Base-by-base conservation (phyloP, 2,329 filamentous ascomycete genomes). In the Paramyrothecium roridum region DNA sequence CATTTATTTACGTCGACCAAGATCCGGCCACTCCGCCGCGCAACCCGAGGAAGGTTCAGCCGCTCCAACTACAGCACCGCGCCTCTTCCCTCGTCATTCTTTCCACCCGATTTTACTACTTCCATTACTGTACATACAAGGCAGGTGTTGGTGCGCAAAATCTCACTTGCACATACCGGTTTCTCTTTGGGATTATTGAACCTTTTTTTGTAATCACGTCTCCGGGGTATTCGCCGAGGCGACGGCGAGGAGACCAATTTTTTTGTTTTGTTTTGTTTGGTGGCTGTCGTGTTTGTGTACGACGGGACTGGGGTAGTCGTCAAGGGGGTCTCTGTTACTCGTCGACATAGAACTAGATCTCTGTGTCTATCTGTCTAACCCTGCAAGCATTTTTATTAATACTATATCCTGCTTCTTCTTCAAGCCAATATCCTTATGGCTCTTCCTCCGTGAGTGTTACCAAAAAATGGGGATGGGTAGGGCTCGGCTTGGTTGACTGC, bases 41-140 rank as follows among this genome's bases (percentile, higher is more conserved):
- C 43, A 61, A 33, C 52, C 13, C 16, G 8, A 45, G 54, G 50
- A 50, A 33, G 50, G 26, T 55, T 53, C 50, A 45, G 54, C 48
- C 52, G 52, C n/a, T 47, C n/a, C 45, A 20, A 43, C n/a, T 43
- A 13, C 37, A 43, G 37, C 37, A 17, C 37, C 37, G 7, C 26
- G 26, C 16, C n/a, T 43, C 13, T 19, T 13, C 37, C 37, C 37
- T 43, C 16, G 12, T 43, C 37, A 19, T 19, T 43, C 37, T 7
- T 19, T 43, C 12, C 13, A 6, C n/a, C 12, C 26, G 4, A 6
- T 30, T 30, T 10, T 10, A 30, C 26, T 30, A 30, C 26, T 30
- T 43, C n/a, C 37, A 6, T 43, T 43, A 43, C n/a, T 43, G 37
- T 43, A 43, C 37, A 43, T 43, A 43, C 37, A 43, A 17, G 37